Base-by-base conservation (phyloP, 2,329 filamentous ascomycete genomes). In the Boeremia exigua region DNA sequence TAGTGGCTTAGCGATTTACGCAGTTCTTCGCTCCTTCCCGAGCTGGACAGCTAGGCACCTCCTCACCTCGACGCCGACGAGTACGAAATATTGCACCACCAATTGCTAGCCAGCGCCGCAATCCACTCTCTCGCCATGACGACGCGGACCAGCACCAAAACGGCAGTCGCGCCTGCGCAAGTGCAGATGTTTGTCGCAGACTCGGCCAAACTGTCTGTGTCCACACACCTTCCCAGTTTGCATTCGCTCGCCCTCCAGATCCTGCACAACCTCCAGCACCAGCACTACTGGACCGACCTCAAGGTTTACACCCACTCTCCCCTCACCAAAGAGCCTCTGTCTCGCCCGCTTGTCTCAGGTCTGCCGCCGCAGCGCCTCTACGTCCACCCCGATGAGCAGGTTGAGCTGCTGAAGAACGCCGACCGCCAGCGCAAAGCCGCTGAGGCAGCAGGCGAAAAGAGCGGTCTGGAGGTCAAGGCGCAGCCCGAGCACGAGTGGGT, bases 381-480 rank as follows among this genome's bases (percentile, higher is more conserved):
- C 74, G 80, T 90, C 47, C 90, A 95, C 69, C 90, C 91, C 1
- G 91, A 95, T 72, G 90, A 93, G 76, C 91, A 94, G 76, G 86
- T 91, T 61, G 86, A 85, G 61, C 82, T 89, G 51, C 80, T 93
- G 51, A 87, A 88, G 62, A 80, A 82, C 28, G 85, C 77, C 15
- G 77, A 82, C 38, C 72, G 73, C 48, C 77, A 78, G 47, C 74
- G 78, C 60, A 83, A 81, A 51, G 66, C 63, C 46, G 62, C 52
- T 19, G 58, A 58, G 50, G 66, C 69, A 58, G 68, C 62, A 30
- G 68, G 66, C 36, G 74, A 74, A 39, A 71, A 71, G 44, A 66
- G 70, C 44, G 77, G 78, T 15, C 69, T 81, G 37, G 78, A 81
- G 34, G 66, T 73, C 56, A 70, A 82, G 17, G 66, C 77, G 73